Evolutionary conservation across 148 eudicot genomes (phyloP).

Genomic region (Fagopyrum homotropicum): DNA sequence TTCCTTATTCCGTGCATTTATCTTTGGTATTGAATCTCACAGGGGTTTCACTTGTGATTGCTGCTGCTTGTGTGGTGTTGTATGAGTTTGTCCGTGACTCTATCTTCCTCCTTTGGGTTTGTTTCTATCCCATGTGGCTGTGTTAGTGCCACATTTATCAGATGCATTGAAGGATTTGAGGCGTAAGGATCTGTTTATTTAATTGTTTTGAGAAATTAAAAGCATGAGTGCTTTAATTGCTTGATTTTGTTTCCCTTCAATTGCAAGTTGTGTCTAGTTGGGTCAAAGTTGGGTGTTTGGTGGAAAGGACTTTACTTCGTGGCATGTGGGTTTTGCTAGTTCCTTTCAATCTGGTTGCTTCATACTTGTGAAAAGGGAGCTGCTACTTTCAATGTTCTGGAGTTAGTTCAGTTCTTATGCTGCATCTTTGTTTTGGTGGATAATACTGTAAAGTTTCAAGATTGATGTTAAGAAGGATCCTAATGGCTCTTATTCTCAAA

Average conservation of each 20-base stretch:
- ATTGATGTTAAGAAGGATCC: slow-evolving; percentile 22
- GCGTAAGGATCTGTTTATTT: not conserved
- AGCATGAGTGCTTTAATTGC: slow-evolving; percentile 10
- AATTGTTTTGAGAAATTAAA: slow-evolving; percentile 5
- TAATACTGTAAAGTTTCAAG: slow-evolving; percentile 8
- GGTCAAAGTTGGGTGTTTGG: slow-evolving; percentile 12
- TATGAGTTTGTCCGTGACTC: not conserved
- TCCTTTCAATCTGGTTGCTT: not conserved
- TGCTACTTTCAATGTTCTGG: not conserved
- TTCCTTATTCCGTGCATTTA: slow-evolving; percentile 2
- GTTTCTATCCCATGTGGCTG: slow-evolving; percentile 7
- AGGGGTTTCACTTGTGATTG: slow-evolving; percentile 3
- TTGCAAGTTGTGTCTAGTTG: slow-evolving; percentile 11
- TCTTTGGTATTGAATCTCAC: slow-evolving; percentile 10
- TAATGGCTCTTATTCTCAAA: slow-evolving; percentile 30
- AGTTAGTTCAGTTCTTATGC: slow-evolving; percentile 8
- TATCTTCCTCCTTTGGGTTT: slow-evolving; percentile 5
- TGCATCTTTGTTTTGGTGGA: not conserved
- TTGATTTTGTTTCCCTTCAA: slow-evolving; percentile 9
- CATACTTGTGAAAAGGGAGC: not conserved
- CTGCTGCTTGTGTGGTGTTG: slow-evolving; percentile 4
- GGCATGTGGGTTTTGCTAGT: slow-evolving; percentile 2
- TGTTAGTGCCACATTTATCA: slow-evolving; percentile 8
- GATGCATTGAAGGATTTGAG: slow-evolving; percentile 6
- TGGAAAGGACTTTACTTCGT: not conserved